Conservation (phyloP, 1,284 basidiomycete species). For the Microbotryum violaceum region DNA sequence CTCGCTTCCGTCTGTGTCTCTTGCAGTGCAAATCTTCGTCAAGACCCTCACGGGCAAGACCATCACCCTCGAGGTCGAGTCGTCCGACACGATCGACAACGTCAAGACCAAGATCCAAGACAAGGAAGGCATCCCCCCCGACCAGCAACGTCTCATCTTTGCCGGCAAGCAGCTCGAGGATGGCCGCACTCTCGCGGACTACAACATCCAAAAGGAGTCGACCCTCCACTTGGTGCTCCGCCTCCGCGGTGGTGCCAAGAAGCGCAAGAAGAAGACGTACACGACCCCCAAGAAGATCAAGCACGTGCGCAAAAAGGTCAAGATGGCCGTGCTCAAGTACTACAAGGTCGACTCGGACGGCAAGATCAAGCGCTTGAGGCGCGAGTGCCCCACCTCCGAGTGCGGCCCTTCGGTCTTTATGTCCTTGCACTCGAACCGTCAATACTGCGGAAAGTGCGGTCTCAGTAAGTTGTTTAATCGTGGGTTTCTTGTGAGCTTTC, state of each 20-base stretch:
- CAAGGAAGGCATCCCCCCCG: slow-evolving; percentile 40
- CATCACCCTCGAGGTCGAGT: slow-evolving; percentile 54
- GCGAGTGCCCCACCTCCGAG: slow-evolving; percentile 81
- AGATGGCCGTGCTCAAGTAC: slow-evolving; percentile 98
- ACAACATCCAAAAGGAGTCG: slow-evolving; percentile 43
- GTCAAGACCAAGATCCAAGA: slow-evolving; percentile 46
- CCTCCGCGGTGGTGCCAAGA: slow-evolving; percentile 95
- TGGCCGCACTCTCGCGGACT: slow-evolving; percentile 45
- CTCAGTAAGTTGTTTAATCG: slow-evolving; percentile 10
- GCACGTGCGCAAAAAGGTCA: slow-evolving; percentile 99
- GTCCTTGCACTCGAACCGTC: slow-evolving; percentile 83
- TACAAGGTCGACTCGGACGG: slow-evolving; percentile 99
- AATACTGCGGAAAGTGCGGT: slow-evolving; percentile 33
- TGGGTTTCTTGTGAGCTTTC: no score
- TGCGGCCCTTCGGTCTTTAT: slow-evolving; percentile 95
- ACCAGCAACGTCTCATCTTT: slow-evolving; percentile 47
- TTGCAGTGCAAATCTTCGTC: slow-evolving; percentile 37
- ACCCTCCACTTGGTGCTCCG: slow-evolving; percentile 46
- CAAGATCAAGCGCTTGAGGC: slow-evolving; percentile 97
- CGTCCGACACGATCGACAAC: slow-evolving; percentile 56
- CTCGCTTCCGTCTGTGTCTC: no score
- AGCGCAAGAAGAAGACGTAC: slow-evolving; percentile 98
- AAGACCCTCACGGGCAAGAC: slow-evolving; percentile 36
- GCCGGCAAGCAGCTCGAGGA: slow-evolving; percentile 47
- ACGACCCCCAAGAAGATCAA: slow-evolving; percentile 99